Evolutionary conservation across 352 stramenopile species (phyloP), one percentile per base, ranked within the genome.

Genomic region (Phytophthora pini): DNA sequence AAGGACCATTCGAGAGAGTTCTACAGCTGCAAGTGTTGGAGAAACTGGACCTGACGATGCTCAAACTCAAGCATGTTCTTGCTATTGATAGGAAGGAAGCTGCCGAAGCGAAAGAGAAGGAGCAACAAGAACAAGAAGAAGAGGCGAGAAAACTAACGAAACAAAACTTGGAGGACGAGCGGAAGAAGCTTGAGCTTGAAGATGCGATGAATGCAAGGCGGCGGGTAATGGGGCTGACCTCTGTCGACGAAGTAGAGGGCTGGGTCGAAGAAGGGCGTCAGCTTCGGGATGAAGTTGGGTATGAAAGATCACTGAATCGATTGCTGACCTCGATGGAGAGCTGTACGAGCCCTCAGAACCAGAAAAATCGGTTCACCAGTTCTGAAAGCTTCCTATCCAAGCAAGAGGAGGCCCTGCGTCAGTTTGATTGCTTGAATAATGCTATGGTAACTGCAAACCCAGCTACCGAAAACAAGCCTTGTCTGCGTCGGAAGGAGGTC

Each of bases 41-140:
- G 48, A 85, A 88, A 15, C 69, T 90, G 4, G 72, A 88, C n/a
- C 59, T 88, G 2, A 84, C 81, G n/a, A 90, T 90, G 5, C 44
- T 90, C 10, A 79, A 79, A 56, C 68, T 90, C n/a, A 77, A 72
- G 15, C 81, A 90, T 38, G 71, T 85, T 20, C 70, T 90, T 1
- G 59, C 44, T 2, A 76, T 90, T 26, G 72, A 85, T 24, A 49
- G 55, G 13, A 90, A 90, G 58, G 81, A 87, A 56, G 64, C 72
- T 3, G 61, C 51, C 3, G 81, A 88, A 50, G 65, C 61, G 0
- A 61, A 71, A 15, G 64, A 56, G 15, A 47, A 43, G 36, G 44
- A 65, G 43, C 26, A 60, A 49, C 44, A 48, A 49, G 53, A 76
- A n/a, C 15, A 59, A 9, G 36, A 62, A 11, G 49, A 61, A 34